A percentile compares a stretch with the other conserved stretches of the same genome.
Evolutionary conservation across 495 filamentous ascomycete species (phyloP).

Genomic region (Achaetomiella virescens): DNA sequence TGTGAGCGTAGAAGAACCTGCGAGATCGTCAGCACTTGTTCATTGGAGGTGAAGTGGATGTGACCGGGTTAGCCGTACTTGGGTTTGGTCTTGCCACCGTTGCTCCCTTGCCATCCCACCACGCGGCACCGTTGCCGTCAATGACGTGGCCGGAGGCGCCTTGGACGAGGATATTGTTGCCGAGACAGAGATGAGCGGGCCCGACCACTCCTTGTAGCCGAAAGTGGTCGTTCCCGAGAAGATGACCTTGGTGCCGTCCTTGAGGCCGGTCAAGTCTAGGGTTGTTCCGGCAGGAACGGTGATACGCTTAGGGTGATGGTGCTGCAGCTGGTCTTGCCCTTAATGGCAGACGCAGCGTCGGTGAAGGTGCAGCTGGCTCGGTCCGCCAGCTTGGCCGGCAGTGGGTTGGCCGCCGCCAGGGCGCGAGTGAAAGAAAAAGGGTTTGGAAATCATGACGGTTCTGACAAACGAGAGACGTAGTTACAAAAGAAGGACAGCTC

Average conservation of each 20-base stretch:
- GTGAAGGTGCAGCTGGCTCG: not conserved
- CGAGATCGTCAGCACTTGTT: too few species aligned
- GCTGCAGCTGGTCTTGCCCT: constrained; percentile 43
- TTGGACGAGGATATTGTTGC: constrained; percentile 39
- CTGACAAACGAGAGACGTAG: not conserved
- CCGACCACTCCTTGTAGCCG: constrained; percentile 49
- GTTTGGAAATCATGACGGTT: not conserved
- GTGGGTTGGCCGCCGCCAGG: not conserved
- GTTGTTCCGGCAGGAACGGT: constrained; percentile 49
- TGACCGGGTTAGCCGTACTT: constrained; percentile 11
- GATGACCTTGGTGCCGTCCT: constrained; percentile 40
- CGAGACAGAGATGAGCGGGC: constrained; percentile 45
- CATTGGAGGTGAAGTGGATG: not conserved
- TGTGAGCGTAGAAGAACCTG: constrained; percentile 46
- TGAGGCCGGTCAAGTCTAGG: constrained; percentile 45
- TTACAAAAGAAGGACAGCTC: not conserved
- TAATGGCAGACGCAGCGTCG: not conserved
- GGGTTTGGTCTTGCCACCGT: constrained; percentile 49
- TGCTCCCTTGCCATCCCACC: constrained; percentile 50
- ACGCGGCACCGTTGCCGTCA: constrained; percentile 42
- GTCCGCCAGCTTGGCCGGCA: not conserved
- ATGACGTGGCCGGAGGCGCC: constrained; percentile 37
- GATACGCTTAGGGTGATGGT: constrained; percentile 44
- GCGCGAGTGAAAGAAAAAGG: not conserved
- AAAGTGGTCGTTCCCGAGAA: constrained; percentile 49